These are phyloP conservation scores for Cubamyces lactineus DNA, from an alignment of 768 basidiomycete species.

Conservation along the genomic window DNA sequence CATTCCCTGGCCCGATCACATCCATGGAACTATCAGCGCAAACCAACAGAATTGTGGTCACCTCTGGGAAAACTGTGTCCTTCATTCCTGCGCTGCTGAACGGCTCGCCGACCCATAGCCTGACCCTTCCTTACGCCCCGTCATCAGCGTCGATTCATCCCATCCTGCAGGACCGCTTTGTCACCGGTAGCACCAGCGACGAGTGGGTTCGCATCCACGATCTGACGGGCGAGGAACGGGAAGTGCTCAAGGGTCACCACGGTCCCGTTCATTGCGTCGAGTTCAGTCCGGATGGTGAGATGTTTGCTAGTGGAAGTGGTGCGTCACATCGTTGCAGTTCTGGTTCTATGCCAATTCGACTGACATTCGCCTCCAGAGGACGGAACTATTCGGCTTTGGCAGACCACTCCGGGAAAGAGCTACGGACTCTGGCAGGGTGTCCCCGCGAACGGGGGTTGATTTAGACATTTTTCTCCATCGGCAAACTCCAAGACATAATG, in stretches of 20 bases:
- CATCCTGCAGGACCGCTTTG: constrained; percentile 83
- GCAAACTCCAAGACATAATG: constrained; percentile 18
- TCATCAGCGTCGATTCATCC: constrained; percentile 97
- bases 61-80: constrained; percentile 89
- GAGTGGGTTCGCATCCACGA: constrained; percentile 97
- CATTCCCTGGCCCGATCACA: constrained; percentile 80
- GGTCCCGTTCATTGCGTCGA: constrained; percentile 95
- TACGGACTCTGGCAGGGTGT: constrained; percentile 90
- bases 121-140: constrained; percentile 82
- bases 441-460: constrained; percentile 46
- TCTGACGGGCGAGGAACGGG: constrained; percentile 86
- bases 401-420: constrained; percentile 90
- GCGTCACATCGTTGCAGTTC: constrained; percentile 39
- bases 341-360: neutral
- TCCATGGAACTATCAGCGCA: constrained; percentile 91
- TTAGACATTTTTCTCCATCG: constrained; percentile 15
- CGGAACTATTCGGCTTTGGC: constrained; percentile 96
- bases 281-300: constrained; percentile 95
- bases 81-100: constrained; percentile 82
- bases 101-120: constrained; percentile 67
- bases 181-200: constrained; percentile 87
- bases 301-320: constrained; percentile 97
- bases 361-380: constrained; percentile 56
- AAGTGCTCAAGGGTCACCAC: constrained; percentile 95
- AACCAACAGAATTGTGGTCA: constrained; percentile 85